Evolutionary conservation across 257 asterid genomes (phyloP), one percentile per base, ranked within the genome.

Genomic region (Plantago major): DNA sequence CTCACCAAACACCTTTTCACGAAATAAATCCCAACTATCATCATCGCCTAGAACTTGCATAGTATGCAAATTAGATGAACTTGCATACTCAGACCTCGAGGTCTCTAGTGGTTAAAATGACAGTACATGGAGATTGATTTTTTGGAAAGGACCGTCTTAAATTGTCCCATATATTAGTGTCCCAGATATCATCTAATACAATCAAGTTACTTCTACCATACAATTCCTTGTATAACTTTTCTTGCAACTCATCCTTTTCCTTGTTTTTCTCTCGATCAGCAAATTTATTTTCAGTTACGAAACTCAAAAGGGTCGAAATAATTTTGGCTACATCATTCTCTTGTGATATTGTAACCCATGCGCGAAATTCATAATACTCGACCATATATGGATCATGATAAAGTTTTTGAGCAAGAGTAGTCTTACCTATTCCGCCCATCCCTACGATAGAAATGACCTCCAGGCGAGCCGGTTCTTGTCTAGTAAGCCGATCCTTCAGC

Each of bases 121-220:
- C 2, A 22, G 26, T 22, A 22, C 26, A n/a, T n/a, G n/a, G n/a
- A n/a, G n/a, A n/a, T 22, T 22, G 26, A 1, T 22, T 22, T 2
- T 2, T 1, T 22, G 26, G 26, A 22, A 22, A 22, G 2, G 2
- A 22, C 1, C 1, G 1, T 1, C 26, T 22, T 22, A 22, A 22
- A 1, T 22, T 22, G 26, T 22, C 26, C 26, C 1, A 22, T 22
- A 22, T 22, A 22, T 1, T 2, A 22, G 26, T 22, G 2, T 2
- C 33, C 64, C 71, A 56, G 11, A 56, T 38, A 42, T 66, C 71
- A 56, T 66, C 71, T 26, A 50, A 37, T 2, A 63, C 68, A 42
- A 63, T 19, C 0, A 63, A 51, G 54, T 51, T 50, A 8, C 44
- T 38, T 19, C 12, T 51, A 38, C 10, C 60, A 19, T 26, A 19